Evolutionary conservation across 441 rosid genomes (phyloP).

Genomic region (Kokia cookei): DNA sequence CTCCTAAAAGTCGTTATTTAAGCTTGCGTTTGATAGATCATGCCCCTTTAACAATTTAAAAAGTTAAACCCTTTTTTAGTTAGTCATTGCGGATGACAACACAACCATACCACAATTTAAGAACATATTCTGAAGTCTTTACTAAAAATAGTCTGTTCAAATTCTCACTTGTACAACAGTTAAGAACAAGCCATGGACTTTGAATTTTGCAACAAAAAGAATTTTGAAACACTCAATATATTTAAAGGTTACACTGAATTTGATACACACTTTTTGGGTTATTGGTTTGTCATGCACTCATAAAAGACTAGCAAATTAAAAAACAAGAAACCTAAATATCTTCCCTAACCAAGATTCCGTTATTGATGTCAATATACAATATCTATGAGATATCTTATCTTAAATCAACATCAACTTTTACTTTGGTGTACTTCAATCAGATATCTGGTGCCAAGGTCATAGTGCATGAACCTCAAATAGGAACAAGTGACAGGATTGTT

Average conservation of each 20-base stretch:
- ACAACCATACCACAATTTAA: neutral
- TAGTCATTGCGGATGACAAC: neutral
- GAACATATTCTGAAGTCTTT: neutral
- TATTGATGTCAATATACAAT: slow-evolving; percentile 14
- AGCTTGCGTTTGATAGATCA: neutral
- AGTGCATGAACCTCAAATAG: slow-evolving; percentile 74
- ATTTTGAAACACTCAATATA: neutral
- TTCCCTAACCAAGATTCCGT: neutral
- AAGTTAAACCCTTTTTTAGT: neutral
- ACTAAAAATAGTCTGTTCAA: neutral
- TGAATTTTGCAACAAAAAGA: neutral
- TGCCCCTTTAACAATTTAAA: neutral
- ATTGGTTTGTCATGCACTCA: neutral
- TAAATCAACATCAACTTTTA: slow-evolving; percentile 26
- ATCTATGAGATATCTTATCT: slow-evolving; percentile 16
- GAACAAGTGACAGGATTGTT: slow-evolving; percentile 74
- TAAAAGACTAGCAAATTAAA: neutral
- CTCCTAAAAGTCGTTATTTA: neutral
- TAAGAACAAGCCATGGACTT: neutral
- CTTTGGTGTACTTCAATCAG: slow-evolving; percentile 50
- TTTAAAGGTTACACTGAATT: neutral
- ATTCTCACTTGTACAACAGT: neutral
- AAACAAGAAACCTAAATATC: neutral
- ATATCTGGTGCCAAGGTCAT: slow-evolving; percentile 94
- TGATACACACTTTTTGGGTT: neutral